Evolutionary conservation across 148 eudicot species (phyloP), one percentile per base, ranked within the genome.

Genomic region (Hydrangea macrophylla): DNA sequence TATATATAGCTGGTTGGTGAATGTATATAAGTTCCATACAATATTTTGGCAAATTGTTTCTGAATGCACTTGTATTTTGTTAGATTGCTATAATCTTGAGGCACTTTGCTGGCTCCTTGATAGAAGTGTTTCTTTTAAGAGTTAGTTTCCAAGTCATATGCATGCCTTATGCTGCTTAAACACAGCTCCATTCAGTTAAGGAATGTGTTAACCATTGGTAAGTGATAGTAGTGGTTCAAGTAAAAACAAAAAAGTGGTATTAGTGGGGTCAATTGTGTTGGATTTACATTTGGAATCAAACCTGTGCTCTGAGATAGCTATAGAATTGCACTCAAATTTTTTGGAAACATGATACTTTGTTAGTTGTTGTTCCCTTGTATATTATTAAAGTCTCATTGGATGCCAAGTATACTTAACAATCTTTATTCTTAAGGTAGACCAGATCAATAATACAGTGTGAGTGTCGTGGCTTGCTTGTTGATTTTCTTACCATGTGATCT

Each of bases 371-470:
- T 60, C 15, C 27, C 17, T 20, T 60, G 27, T 17, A 35, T 25
- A 60, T 60, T 32, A 15, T 17, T 9, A 9, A 11, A 23, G 62
- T 62, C 45, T 37, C 4, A 23, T 60, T 42, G 40, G 61, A 60
- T n/a, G 30, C 10, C 48, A 20, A 35, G 24, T 10, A 60, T 7
- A 17, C 40, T 18, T 20, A 18, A 22, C 37, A 10, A 24, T 48
- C 17, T 26, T 36, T 23, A 18, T 42, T 67, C 33, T 56, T 68
- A 62, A 27, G 17, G 57, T 15, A 68, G 32, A 44, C 53, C 15
- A 7, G 24, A 37, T 12, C 13, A 7, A 62, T 25, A 25, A n/a
- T 1, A 51, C 26, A 31, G 25, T 18, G 17, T 42, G 48, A 3
- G 17, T 39, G 48, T 42, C 17, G 3, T 42, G 48, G 48, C 3